These are phyloP conservation scores for Neophaeococcomyces aloes DNA, from an alignment of 2,329 filamentous ascomycete species.

Conservation along the genomic window DNA sequence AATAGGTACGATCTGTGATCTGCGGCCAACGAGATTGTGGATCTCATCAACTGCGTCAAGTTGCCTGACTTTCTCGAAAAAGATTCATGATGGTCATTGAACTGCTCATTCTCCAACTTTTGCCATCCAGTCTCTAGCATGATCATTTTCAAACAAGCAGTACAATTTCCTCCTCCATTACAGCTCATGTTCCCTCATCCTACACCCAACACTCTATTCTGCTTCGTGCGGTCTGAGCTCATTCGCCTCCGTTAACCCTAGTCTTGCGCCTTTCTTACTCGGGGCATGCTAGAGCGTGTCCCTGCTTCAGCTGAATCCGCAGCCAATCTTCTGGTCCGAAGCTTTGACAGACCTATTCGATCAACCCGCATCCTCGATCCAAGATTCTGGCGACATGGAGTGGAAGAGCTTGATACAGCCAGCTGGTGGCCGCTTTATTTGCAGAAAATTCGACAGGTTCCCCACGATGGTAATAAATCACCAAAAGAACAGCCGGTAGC, in stretches of 20 bases:
- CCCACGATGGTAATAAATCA: neutral
- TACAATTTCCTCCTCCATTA: neutral
- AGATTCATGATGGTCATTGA: no score
- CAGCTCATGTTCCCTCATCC: neutral
- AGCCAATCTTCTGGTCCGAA: slow-evolving; percentile 36
- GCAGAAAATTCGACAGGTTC: slow-evolving; percentile 14
- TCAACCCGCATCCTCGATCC: slow-evolving; percentile 27
- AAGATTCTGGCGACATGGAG: slow-evolving; percentile 28
- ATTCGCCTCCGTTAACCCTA: neutral
- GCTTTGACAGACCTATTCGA: slow-evolving; percentile 31
- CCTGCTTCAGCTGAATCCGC: slow-evolving; percentile 41
- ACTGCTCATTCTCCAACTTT: no score
- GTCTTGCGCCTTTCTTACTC: neutral
- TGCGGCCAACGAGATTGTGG: neutral
- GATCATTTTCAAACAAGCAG: neutral
- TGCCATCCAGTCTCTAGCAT: no score
- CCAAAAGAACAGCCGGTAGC: neutral
- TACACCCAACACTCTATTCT: neutral
- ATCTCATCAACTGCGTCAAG: neutral
- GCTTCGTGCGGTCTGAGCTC: slow-evolving; percentile 1
- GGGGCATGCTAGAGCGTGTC: slow-evolving; percentile 44
- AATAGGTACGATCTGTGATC: no score
- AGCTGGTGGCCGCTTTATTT: slow-evolving; percentile 28
- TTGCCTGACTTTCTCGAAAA: no score
- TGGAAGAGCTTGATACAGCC: slow-evolving; percentile 23